These are phyloP conservation scores for Nemania sp. DNA, from an alignment of 2,329 filamentous ascomycete genomes.

Conservation along the genomic window DNA sequence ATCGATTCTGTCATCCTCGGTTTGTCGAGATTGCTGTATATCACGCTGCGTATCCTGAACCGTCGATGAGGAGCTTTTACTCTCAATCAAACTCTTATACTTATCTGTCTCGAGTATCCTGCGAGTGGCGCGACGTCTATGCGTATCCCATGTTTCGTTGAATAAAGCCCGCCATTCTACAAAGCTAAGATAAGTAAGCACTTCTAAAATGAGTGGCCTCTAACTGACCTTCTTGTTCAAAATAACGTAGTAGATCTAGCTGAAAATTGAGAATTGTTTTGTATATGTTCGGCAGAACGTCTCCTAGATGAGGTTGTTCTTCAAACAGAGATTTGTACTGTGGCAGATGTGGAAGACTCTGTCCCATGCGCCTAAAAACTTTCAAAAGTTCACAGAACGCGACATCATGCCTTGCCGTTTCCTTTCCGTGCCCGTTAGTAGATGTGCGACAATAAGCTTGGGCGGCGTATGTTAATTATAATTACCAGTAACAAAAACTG, in stretches of 20 bases:
- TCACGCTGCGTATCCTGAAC: conserved; percentile 16
- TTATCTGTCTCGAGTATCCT: conserved; percentile 27
- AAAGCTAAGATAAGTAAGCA: background rate
- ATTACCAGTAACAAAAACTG: conserved; percentile 9
- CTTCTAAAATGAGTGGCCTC: background rate
- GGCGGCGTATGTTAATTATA: no score
- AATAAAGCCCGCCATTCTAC: conserved; percentile 37
- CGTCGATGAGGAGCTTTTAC: conserved; percentile 25
- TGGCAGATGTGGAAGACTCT: conserved; percentile 27
- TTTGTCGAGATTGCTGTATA: conserved; percentile 9
- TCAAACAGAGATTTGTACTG: conserved; percentile 28
- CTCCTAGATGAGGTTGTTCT: conserved; percentile 21
- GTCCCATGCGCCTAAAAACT: conserved; percentile 24
- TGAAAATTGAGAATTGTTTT: conserved; percentile 31
- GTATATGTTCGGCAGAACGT: conserved; percentile 24
- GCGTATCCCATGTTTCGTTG: conserved; percentile 32
- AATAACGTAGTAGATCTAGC: conserved; percentile 21
- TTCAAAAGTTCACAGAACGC: conserved; percentile 5
- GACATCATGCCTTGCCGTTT: background rate
- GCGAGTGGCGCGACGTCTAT: conserved; percentile 20
- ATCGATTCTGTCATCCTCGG: conserved; percentile 5
- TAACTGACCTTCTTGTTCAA: conserved; percentile 28
- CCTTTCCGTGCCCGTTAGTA: background rate
- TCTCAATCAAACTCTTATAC: conserved; percentile 29
- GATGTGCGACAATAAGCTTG: no score